Conservation (phyloP, 2,329 filamentous ascomycete species). For the Paecilomyces dactylethromorphus region DNA sequence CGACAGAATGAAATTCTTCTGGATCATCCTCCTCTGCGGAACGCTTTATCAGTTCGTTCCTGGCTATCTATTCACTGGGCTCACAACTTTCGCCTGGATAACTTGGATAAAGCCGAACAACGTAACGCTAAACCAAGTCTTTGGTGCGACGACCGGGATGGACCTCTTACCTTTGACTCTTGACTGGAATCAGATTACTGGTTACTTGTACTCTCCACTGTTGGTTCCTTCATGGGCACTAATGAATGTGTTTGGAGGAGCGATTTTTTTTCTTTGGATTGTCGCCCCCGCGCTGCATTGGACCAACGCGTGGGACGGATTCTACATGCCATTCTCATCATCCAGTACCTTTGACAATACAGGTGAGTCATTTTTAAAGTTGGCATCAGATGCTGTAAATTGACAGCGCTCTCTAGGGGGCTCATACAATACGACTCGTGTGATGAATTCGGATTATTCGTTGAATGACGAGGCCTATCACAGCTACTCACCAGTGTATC, state of each 20-base stretch:
- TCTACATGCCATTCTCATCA: conserved; percentile 52
- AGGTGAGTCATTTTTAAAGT: neutral
- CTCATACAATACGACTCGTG: conserved; percentile 18
- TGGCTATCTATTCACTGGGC: conserved; percentile 21
- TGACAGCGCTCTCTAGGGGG: neutral
- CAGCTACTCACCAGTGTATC: conserved; percentile 43
- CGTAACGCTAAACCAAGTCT: conserved; percentile 20
- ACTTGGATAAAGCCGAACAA: conserved; percentile 23
- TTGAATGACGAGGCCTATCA: conserved; percentile 20
- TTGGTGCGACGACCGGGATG: conserved; percentile 22
- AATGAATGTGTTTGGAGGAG: conserved; percentile 61
- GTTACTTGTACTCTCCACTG: conserved; percentile 56
- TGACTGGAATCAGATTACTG: conserved; percentile 37
- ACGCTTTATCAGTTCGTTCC: conserved; percentile 28
- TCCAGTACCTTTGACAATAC: conserved; percentile 6
- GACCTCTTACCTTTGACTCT: conserved; percentile 28
- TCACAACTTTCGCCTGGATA: conserved; percentile 22
- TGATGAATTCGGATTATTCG: conserved; percentile 19
- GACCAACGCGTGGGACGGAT: conserved; percentile 56
- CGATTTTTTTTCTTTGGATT: conserved; percentile 57
- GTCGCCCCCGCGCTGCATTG: conserved; percentile 56
- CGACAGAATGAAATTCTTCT: conserved; percentile 24
- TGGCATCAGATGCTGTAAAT: neutral
- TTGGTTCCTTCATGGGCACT: conserved; percentile 65
- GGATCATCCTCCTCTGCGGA: conserved; percentile 10